Evolutionary conservation across 2,329 filamentous ascomycete genomes (phyloP).

Genomic region (Fusarium incarnatum): DNA sequence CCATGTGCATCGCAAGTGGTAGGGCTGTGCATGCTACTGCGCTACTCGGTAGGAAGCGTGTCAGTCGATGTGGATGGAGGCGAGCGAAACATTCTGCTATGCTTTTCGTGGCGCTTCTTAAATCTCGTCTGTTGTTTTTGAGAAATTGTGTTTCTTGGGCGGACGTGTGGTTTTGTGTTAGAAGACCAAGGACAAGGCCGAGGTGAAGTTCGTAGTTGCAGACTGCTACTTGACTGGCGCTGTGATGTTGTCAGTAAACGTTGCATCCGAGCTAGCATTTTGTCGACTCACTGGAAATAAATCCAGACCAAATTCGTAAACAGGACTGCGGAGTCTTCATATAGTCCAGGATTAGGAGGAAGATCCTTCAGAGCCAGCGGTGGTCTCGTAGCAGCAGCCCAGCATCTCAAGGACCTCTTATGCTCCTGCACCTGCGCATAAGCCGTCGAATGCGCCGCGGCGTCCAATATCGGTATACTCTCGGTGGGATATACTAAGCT

Average conservation of each 20-base stretch:
- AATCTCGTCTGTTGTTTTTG: slow-evolving; percentile 28
- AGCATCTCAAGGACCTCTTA: slow-evolving; percentile 12
- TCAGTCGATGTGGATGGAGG: slow-evolving; percentile 18
- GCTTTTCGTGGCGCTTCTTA: slow-evolving; percentile 28
- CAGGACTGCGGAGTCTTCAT: slow-evolving; percentile 27
- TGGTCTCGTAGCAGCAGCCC: slow-evolving; percentile 24
- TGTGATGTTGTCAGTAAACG: background rate
- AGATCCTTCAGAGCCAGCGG: slow-evolving; percentile 26
- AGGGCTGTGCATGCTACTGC: slow-evolving; percentile 39
- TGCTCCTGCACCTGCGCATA: slow-evolving; percentile 27
- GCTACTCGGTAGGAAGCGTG: slow-evolving; percentile 38
- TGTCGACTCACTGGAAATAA: slow-evolving; percentile 33
- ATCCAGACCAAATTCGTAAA: slow-evolving; percentile 41
- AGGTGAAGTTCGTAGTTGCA: slow-evolving; percentile 38
- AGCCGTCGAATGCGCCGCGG: slow-evolving; percentile 15
- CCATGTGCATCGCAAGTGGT: slow-evolving; percentile 35
- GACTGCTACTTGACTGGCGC: slow-evolving; percentile 31
- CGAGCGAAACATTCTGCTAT: slow-evolving; percentile 33
- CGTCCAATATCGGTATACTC: slow-evolving; percentile 22
- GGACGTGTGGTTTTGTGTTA: slow-evolving; percentile 1
- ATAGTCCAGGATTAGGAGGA: background rate
- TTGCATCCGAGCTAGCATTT: accelerated
- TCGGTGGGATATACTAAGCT: slow-evolving; percentile 32
- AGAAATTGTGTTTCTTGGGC: slow-evolving; percentile 21
- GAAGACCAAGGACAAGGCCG: slow-evolving; percentile 22